Conservation (phyloP, 441 rosid species). For the Gossypium armourianum region DNA sequence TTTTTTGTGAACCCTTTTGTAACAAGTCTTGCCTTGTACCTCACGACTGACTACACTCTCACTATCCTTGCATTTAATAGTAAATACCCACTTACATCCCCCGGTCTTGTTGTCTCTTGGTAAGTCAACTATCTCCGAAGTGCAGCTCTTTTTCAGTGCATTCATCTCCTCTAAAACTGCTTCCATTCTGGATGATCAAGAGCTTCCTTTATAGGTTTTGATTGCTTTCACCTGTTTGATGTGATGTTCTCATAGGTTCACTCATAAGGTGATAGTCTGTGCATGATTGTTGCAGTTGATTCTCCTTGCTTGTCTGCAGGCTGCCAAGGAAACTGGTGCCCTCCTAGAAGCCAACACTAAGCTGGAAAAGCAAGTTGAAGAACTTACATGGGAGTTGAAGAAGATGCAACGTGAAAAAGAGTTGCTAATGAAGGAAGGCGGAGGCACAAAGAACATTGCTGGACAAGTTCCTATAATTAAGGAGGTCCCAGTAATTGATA, state of each 20-base stretch:
- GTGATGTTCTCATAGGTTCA: constrained; percentile 12
- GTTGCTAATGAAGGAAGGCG: constrained; percentile 33
- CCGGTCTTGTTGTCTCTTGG: neutral
- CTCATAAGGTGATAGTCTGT: neutral
- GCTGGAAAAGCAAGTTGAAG: constrained; percentile 85
- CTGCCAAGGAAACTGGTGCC: constrained; percentile 87
- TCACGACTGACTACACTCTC: neutral
- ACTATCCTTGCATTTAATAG: neutral
- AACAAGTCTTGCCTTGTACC: neutral
- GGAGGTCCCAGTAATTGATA: constrained; percentile 45
- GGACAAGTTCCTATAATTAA: constrained; percentile 30
- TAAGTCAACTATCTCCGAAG: neutral
- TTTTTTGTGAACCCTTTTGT: neutral
- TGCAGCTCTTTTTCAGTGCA: neutral
- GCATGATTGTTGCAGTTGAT: constrained; percentile 7
- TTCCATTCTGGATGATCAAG: neutral
- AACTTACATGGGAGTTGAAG: constrained; percentile 60
- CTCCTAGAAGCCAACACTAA: constrained; percentile 78
- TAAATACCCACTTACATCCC: neutral
- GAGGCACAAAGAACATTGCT: constrained; percentile 31
- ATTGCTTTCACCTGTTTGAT: neutral
- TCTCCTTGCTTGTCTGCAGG: constrained; percentile 32
- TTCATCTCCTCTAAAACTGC: neutral
- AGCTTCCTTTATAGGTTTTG: neutral
- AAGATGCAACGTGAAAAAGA: constrained; percentile 44